Evolutionary conservation across 225 moss, liverwort and hornwort species (phyloP).

Genomic region (Neckera pumila): DNA sequence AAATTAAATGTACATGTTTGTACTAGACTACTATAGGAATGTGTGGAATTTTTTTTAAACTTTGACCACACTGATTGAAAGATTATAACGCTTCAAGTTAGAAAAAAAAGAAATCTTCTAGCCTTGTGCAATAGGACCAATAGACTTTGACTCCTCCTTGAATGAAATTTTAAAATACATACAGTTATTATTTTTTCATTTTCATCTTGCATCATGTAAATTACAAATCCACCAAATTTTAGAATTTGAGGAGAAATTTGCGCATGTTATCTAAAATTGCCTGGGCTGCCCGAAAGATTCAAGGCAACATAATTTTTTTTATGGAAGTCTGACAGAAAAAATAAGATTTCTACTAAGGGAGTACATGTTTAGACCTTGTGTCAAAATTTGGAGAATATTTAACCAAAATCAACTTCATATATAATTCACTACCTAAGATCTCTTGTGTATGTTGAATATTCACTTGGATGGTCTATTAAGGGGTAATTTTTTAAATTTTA

Average conservation of each 20-base stretch:
- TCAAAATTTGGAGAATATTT: neutral
- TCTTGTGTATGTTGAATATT: accelerated
- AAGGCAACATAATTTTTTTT: neutral
- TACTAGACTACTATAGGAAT: neutral
- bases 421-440: neutral
- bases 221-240: neutral
- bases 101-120: too few species aligned
- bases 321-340: accelerated
- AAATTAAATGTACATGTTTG: neutral
- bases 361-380: neutral
- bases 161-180: neutral
- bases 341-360: neutral
- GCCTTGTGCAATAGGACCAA: too few species aligned
- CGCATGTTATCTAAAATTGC: accelerated
- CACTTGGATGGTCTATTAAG: neutral
- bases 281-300: accelerated
- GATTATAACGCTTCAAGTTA: neutral
- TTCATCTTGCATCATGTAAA: neutral
- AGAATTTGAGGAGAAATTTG: neutral
- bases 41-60: accelerated
- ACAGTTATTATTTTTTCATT: neutral
- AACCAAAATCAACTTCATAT: neutral
- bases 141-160: accelerated
- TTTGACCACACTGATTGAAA: accelerated
- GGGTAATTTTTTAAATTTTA: neutral